These are phyloP conservation scores for Pichia exigua DNA, from an alignment of 805 yeast species.

Conservation along the genomic window DNA sequence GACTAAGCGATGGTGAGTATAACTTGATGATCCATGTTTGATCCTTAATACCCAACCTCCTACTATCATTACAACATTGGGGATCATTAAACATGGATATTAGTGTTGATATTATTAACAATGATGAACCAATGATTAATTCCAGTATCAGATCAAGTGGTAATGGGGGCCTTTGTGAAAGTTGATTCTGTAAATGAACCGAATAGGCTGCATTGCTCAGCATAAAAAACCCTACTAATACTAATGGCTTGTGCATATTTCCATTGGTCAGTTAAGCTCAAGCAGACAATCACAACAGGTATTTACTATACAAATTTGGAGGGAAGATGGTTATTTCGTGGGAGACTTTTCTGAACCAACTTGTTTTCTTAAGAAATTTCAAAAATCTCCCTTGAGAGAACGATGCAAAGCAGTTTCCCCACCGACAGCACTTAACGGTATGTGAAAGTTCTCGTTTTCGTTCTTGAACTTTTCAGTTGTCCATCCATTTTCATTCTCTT, in stretches of 20 bases:
- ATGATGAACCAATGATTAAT: not conserved
- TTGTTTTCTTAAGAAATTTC: not conserved
- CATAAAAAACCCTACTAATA: not conserved
- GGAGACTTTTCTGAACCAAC: too few relatives aligned
- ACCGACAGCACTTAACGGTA: not conserved
- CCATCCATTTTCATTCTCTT: not conserved
- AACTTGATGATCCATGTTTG: not conserved
- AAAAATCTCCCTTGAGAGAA: not conserved
- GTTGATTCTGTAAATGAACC: not conserved
- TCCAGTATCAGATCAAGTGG: not conserved
- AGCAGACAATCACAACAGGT: too few relatives aligned
- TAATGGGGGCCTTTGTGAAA: not conserved
- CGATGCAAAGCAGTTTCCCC: not conserved
- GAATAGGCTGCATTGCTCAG: constrained; percentile 6
- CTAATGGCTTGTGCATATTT: not conserved
- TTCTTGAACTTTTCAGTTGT: too few relatives aligned
- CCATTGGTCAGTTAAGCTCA: too few relatives aligned
- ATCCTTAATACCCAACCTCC: not conserved
- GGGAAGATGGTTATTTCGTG: too few relatives aligned
- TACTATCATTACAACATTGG: not conserved
- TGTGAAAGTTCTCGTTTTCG: not conserved
- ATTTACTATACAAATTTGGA: too few relatives aligned
- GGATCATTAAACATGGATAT: not conserved
- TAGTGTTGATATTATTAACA: not conserved
- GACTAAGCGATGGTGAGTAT: not conserved